Conservation (phyloP, 345 rosid genomes). For the Hibiscus syriacus region DNA sequence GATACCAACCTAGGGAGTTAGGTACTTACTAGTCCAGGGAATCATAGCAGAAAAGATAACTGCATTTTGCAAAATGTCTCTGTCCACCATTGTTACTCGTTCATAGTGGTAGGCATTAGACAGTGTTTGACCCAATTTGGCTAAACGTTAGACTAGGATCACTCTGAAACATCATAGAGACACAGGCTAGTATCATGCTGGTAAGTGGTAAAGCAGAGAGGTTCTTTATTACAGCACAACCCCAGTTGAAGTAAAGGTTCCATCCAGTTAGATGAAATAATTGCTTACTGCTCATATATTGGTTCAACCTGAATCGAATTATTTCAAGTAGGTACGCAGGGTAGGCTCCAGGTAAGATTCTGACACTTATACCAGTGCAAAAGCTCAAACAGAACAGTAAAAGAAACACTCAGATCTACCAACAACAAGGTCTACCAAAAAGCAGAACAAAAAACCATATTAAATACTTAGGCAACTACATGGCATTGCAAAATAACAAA, state of each 20-base stretch:
- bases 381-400: background rate
- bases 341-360: constrained; percentile 10
- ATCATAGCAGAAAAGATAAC: background rate
- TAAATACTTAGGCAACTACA: background rate
- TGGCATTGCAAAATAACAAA: background rate
- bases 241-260: background rate
- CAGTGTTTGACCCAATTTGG: background rate
- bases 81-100: background rate
- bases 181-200: background rate
- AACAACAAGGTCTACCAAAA: background rate
- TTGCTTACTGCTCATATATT: background rate
- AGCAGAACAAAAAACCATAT: background rate
- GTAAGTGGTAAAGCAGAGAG: constrained; percentile 1
- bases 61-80: background rate
- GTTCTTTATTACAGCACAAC: constrained; percentile 8
- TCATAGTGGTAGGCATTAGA: background rate
- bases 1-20: background rate
- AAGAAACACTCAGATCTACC: background rate
- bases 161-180: background rate
- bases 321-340: background rate
- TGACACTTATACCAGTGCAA: constrained; percentile 1
- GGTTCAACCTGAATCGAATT: constrained; percentile 8
- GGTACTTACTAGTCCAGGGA: constrained; percentile 2
- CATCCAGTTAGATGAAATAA: background rate
- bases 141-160: background rate